phyloP scores from a whole-genome alignment of 2,329 filamentous ascomycete species.

The Neocucurbitaria cava region DNA sequence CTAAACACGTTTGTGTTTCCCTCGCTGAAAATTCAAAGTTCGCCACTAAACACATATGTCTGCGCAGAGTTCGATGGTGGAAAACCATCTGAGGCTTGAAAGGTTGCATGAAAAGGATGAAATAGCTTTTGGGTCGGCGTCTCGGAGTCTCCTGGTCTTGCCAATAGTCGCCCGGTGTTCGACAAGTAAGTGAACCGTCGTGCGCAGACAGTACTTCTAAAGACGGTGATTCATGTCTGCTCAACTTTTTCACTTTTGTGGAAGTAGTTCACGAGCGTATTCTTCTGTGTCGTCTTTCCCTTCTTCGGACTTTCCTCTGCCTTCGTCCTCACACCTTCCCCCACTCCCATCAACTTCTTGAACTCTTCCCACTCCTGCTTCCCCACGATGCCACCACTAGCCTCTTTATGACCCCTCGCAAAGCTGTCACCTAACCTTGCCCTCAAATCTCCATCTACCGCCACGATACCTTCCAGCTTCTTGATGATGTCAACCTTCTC shows the following conservation, averaged over 20 bases:
- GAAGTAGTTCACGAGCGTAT: conserved; percentile 45
- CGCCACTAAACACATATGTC: not conserved
- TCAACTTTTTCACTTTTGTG: conserved; percentile 17
- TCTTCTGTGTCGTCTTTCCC: conserved; percentile 37
- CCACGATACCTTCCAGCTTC: conserved; percentile 61
- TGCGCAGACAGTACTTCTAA: too few relatives aligned
- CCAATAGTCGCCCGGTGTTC: too few relatives aligned
- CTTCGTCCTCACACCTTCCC: conserved; percentile 59
- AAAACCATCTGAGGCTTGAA: too few relatives aligned
- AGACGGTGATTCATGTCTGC: not conserved
- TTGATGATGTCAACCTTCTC: conserved; percentile 70
- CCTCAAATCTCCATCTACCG: conserved; percentile 42
- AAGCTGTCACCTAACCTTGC: conserved; percentile 68
- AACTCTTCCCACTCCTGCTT: conserved; percentile 70
- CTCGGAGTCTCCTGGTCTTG: too few relatives aligned
- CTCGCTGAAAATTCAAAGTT: not conserved
- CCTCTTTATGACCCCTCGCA: conserved; percentile 71
- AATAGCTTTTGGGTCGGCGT: too few relatives aligned
- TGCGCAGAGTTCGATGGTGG: not conserved
- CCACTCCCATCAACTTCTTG: conserved; percentile 64
- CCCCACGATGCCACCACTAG: conserved; percentile 69
- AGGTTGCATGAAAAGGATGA: too few relatives aligned
- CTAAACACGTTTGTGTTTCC: not conserved
- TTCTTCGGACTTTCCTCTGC: conserved; percentile 45
- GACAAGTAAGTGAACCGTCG: too few relatives aligned